A percentile compares a stretch with the other conserved stretches of the same genome.
These are phyloP conservation scores for Phytophthora pluvialis DNA, from an alignment of 352 stramenopile species.

Conservation along the genomic window DNA sequence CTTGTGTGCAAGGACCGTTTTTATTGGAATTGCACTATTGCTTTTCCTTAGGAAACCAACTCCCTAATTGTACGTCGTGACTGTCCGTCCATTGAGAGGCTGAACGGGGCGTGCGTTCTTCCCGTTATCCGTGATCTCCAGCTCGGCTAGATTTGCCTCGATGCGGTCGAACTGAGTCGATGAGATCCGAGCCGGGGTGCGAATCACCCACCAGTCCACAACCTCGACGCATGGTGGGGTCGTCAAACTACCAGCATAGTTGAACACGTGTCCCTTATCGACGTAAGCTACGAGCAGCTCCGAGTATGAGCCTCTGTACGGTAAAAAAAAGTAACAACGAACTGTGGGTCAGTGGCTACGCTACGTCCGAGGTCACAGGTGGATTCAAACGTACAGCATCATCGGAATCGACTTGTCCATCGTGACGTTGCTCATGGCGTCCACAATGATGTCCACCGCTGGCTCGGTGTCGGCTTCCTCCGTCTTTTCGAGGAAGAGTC, in stretches of 20 bases:
- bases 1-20: not conserved
- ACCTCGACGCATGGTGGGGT: slow-evolving; percentile 42
- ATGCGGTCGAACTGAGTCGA: slow-evolving; percentile 35
- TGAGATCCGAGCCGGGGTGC: slow-evolving; percentile 31
- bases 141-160: slow-evolving; percentile 23
- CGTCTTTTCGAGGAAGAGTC: slow-evolving; percentile 32
- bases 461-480: slow-evolving; percentile 13
- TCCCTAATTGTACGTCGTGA: slow-evolving; percentile 37
- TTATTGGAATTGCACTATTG: too few relatives aligned
- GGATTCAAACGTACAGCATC: slow-evolving; percentile 32
- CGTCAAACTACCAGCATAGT: slow-evolving; percentile 46
- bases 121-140: slow-evolving; percentile 29
- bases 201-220: slow-evolving; percentile 46
- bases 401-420: slow-evolving; percentile 29
- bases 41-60: not conserved
- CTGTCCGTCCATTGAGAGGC: slow-evolving; percentile 30
- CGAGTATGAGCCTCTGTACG: slow-evolving; percentile 51
- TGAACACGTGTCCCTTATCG: slow-evolving; percentile 45
- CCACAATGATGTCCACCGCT: slow-evolving; percentile 38
- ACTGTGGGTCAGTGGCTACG: not conserved
- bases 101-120: slow-evolving; percentile 38
- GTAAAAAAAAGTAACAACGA: not conserved
- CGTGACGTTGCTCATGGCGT: slow-evolving; percentile 31
- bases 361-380: not conserved
- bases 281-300: slow-evolving; percentile 47